Conservation (phyloP, 2,329 filamentous ascomycete species). For the Diaporthe destruens region DNA sequence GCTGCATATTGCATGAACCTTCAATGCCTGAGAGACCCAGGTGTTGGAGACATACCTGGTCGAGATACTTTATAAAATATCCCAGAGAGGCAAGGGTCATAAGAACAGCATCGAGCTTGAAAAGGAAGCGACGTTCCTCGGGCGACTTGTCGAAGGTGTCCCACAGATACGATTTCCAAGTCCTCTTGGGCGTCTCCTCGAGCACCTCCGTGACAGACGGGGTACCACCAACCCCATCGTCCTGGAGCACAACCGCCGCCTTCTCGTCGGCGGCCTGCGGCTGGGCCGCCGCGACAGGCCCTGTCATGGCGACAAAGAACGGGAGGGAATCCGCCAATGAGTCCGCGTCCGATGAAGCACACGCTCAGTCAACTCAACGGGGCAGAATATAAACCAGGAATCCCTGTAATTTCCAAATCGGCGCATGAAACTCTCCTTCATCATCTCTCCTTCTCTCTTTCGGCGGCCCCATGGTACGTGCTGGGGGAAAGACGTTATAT, state of each 20-base stretch:
- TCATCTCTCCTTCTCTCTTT: too few relatives aligned
- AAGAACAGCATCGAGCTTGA: conserved; percentile 51
- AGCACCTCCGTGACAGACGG: conserved; percentile 39
- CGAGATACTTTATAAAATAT: conserved; percentile 60
- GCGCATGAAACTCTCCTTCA: neutral
- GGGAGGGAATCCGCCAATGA: neutral
- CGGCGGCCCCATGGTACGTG: neutral
- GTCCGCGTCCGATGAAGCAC: too few relatives aligned
- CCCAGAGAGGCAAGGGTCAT: conserved; percentile 55
- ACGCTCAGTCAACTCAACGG: neutral
- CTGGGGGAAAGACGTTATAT: conserved; percentile 24
- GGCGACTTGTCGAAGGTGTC: conserved; percentile 57
- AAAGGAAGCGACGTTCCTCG: conserved; percentile 50
- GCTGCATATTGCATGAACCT: neutral
- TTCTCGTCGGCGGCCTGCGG: conserved; percentile 22
- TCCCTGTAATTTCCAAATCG: neutral
- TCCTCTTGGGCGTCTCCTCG: conserved; percentile 51
- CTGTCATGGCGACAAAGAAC: neutral
- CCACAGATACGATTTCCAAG: conserved; percentile 63
- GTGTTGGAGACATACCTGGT: conserved; percentile 46
- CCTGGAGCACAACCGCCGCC: conserved; percentile 13
- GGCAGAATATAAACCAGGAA: neutral
- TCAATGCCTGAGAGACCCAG: neutral
- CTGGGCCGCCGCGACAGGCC: neutral
- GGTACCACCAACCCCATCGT: neutral